Evolutionary conservation across 768 basidiomycete genomes (phyloP).

Genomic region (Xerocomellus chrysenteron): DNA sequence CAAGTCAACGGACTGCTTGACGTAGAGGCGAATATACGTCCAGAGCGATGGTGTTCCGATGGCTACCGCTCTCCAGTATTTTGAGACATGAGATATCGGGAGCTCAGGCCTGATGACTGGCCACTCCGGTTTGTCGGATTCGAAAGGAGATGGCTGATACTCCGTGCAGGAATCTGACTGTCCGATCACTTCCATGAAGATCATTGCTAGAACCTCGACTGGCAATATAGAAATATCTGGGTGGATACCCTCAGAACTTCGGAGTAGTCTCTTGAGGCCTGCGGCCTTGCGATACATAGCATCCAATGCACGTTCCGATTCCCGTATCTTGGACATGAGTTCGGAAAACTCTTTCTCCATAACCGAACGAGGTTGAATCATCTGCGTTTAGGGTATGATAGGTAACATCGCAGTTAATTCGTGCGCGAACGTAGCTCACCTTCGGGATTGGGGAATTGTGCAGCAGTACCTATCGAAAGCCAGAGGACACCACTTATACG

Average conservation of each 20-base stretch:
- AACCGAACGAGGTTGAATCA: slow-evolving; percentile 4
- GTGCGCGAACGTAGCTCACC: slow-evolving; percentile 9
- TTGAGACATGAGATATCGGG: slow-evolving; percentile 42
- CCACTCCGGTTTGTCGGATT: slow-evolving; percentile 8
- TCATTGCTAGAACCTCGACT: slow-evolving; percentile 27
- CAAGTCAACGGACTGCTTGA: slow-evolving; percentile 28
- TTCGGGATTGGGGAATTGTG: not conserved
- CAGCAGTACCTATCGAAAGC: not conserved
- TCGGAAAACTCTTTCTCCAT: slow-evolving; percentile 15
- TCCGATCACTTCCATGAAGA: slow-evolving; percentile 21
- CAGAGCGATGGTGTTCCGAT: slow-evolving; percentile 40
- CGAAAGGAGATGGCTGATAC: not conserved
- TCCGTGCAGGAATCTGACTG: slow-evolving; percentile 1
- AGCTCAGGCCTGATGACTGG: slow-evolving; percentile 28
- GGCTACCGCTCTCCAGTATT: slow-evolving; percentile 41
- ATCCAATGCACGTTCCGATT: slow-evolving; percentile 18
- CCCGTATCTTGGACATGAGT: slow-evolving; percentile 21
- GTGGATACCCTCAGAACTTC: not conserved
- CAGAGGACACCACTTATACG: slow-evolving; percentile 14
- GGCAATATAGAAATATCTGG: slow-evolving; percentile 22
- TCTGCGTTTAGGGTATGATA: slow-evolving; percentile 1
- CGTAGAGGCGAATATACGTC: slow-evolving; percentile 30
- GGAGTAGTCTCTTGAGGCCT: slow-evolving; percentile 9
- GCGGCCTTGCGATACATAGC: slow-evolving; percentile 21
- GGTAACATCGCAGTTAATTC: not conserved